phyloP scores from a whole-genome alignment of 176 grass and related monocot species.

The Musa troglodytarum region DNA sequence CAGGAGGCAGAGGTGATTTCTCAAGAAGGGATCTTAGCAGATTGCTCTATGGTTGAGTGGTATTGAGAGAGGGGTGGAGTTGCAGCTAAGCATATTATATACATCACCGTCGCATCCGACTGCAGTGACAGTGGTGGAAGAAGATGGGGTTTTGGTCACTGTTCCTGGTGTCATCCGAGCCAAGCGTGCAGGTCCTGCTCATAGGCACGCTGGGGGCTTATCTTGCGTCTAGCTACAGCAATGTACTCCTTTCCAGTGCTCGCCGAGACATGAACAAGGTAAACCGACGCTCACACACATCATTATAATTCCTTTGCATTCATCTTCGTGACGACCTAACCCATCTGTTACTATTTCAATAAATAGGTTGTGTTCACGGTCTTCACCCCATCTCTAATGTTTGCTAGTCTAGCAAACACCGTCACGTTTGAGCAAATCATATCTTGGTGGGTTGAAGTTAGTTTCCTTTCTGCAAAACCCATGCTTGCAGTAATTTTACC shows the following conservation, averaged over 20 bases:
- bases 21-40: background rate
- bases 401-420: slow-evolving; percentile 60
- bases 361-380: slow-evolving; percentile 78
- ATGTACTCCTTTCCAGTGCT: slow-evolving; percentile 49
- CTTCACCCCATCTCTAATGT: slow-evolving; percentile 74
- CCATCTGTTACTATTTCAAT: background rate
- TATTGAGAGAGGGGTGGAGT: background rate
- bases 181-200: slow-evolving; percentile 70
- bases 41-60: background rate
- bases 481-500: background rate
- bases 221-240: slow-evolving; percentile 57
- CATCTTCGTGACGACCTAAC: background rate
- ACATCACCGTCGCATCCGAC: background rate
- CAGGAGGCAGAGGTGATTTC: background rate
- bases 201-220: slow-evolving; percentile 69
- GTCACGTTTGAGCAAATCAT: slow-evolving; percentile 61
- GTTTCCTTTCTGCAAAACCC: background rate
- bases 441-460: slow-evolving; percentile 51
- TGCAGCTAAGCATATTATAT: background rate
- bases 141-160: slow-evolving; percentile 61
- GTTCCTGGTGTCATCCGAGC: slow-evolving; percentile 65
- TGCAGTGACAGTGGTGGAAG: background rate
- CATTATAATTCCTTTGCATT: background rate
- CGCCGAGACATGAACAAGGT: slow-evolving; percentile 55
- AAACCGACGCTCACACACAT: background rate